These are phyloP conservation scores for Podila verticillata DNA, from an alignment of 192 early-diverging fungal species.

Conservation along the genomic window DNA sequence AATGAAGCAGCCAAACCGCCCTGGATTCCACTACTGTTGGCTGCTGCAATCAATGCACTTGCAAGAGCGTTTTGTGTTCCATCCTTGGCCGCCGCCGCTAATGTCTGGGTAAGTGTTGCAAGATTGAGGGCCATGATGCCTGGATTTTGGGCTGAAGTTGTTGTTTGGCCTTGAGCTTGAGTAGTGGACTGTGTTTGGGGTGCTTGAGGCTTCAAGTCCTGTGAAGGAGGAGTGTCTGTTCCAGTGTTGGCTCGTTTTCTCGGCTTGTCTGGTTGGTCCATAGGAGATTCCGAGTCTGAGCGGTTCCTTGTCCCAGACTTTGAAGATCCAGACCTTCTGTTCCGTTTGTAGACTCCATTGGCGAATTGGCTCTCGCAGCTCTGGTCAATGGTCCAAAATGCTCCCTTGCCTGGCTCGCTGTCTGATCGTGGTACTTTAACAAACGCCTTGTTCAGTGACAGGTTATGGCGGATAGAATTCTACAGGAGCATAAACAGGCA, in stretches of 20 bases:
- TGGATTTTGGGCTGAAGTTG: slow-evolving; percentile 10
- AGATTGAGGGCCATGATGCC: slow-evolving; percentile 23
- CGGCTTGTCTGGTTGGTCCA: slow-evolving; percentile 27
- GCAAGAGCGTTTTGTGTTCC: slow-evolving; percentile 29
- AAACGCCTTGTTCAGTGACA: slow-evolving; percentile 86
- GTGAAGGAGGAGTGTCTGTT: background rate
- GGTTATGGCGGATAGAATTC: slow-evolving; percentile 90
- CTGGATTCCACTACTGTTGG: slow-evolving; percentile 38
- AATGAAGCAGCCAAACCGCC: slow-evolving; percentile 36
- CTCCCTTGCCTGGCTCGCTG: slow-evolving; percentile 88
- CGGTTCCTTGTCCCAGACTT: slow-evolving; percentile 14
- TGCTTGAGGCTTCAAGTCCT: background rate
- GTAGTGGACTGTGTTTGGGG: background rate
- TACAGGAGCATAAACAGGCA: slow-evolving; percentile 43
- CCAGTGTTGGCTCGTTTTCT: slow-evolving; percentile 43
- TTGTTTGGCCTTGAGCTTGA: background rate
- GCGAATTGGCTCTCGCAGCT: slow-evolving; percentile 65
- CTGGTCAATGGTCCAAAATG: slow-evolving; percentile 83
- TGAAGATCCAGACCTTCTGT: slow-evolving; percentile 31
- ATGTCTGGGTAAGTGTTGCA: slow-evolving; percentile 31
- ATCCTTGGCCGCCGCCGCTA: slow-evolving; percentile 34
- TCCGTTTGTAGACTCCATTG: slow-evolving; percentile 75
- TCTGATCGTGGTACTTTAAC: slow-evolving; percentile 78
- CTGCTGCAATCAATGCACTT: slow-evolving; percentile 36
- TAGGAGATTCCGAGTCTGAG: slow-evolving; percentile 37